A percentile compares a stretch with the other conserved stretches of the same genome.
These are phyloP conservation scores for Yamagishiella unicocca DNA, from an alignment of 139 green algal species.

Conservation along the genomic window DNA sequence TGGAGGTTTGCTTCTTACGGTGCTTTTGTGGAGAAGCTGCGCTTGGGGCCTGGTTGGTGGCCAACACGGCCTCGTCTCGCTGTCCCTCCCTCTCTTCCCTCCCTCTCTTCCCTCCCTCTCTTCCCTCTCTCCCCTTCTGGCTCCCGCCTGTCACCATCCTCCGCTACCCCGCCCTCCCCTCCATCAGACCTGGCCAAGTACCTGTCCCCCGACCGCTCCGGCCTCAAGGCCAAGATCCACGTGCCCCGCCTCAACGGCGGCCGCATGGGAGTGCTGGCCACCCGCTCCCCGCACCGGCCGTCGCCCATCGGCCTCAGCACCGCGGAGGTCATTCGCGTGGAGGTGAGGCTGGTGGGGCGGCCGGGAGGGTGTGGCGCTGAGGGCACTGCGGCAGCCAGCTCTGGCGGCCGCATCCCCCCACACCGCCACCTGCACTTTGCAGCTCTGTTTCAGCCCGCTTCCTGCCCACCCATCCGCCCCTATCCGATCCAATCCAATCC, in stretches of 20 bases:
- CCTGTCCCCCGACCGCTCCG: slow-evolving; percentile 38
- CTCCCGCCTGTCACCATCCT: too few species aligned
- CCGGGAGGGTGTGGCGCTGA: neutral
- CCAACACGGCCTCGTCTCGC: too few species aligned
- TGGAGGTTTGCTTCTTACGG: too few species aligned
- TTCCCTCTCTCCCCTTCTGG: neutral
- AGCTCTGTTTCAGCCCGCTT: too few species aligned
- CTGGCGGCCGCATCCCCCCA: too few species aligned
- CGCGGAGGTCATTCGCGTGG: slow-evolving; percentile 70
- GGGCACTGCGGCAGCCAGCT: neutral
- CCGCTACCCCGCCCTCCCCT: neutral
- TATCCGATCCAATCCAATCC: too few species aligned
- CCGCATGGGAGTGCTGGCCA: slow-evolving; percentile 88
- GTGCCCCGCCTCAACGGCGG: slow-evolving; percentile 90
- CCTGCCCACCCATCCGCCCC: too few species aligned
- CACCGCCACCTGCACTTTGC: too few species aligned
- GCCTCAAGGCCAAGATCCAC: slow-evolving; percentile 80
- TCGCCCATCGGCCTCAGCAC: slow-evolving; percentile 87
- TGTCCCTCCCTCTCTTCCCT: too few species aligned
- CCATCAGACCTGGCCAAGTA: slow-evolving; percentile 59
- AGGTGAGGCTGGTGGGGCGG: slow-evolving; percentile 7
- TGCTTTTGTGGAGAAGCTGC: too few species aligned
- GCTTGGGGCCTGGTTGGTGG: too few species aligned
- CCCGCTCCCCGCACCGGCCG: slow-evolving; percentile 88
- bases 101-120: neutral